Base-by-base conservation (phyloP, 352 stramenopile genomes). In the Phytophthora ohioensis region DNA sequence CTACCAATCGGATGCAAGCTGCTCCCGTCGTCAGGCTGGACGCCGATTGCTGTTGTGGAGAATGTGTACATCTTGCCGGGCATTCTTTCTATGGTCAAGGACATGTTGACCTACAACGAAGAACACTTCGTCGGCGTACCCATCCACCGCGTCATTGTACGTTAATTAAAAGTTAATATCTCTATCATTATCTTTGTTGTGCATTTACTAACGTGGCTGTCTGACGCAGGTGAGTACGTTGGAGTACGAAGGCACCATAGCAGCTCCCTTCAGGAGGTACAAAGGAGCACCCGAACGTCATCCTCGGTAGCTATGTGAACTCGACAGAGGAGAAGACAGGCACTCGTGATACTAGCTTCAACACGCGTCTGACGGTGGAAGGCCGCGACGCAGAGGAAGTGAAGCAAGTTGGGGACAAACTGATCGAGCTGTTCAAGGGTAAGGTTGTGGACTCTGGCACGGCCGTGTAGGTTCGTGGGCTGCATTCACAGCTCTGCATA, bases 1-100 rank as follows among this genome's bases (percentile, higher is more conserved):
- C 67, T 94, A 8, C 87, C 87, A 4, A 71, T 64, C 5, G 78
- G 75, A n/a, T 91, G 83, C 70, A 73, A 88, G n/a, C 31, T 89
- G 0, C 67, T 92, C 31, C 58, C 58, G 7, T 84, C 80, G 0
- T 82, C 71, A 12, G 76, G 64, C 30, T 93, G 88, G 86, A 85
- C 91, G 3, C 88, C 88, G 1, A 83, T 95, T 43, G 88, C 81
- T 0, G 64, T 88, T 6, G 64, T 94, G 52, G 48, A 93, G 43
- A 95, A 95, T 56, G 88, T 95, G 41, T 95, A 95, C 63, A 82
- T 95, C 35, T 69, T 95, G 2, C 88, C 88, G 0, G 88, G 88
- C 0, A 93, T 95, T 55, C 86, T 86, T 31, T 86, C 76, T 9
- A 85, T 93, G 72, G 82, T 94, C 46, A 78, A 79, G 51, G 76